A percentile compares a stretch with the other conserved stretches of the same genome.
These are phyloP conservation scores for Globisporangium takayamanum DNA, from an alignment of 352 stramenopile genomes.

Conservation along the genomic window DNA sequence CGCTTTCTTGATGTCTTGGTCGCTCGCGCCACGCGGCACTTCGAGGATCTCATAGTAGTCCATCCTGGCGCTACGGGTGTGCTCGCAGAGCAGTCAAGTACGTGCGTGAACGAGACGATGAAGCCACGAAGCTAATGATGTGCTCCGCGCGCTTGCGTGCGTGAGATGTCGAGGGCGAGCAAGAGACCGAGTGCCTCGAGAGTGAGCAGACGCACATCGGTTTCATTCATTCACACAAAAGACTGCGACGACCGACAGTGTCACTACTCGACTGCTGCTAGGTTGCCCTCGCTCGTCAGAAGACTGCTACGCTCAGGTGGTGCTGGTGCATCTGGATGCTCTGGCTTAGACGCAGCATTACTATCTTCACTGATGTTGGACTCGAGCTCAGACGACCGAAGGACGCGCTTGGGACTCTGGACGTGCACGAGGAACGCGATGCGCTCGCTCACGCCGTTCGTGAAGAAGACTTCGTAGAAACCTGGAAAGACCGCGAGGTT, in stretches of 20 bases:
- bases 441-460: constrained; percentile 62
- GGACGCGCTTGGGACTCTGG: constrained; percentile 28
- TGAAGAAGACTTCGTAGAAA: constrained; percentile 71
- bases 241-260: too few relatives aligned
- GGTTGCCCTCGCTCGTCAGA: too few relatives aligned
- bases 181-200: not conserved
- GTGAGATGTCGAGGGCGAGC: not conserved
- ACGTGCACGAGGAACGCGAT: constrained; percentile 61
- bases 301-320: too few relatives aligned
- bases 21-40: constrained; percentile 65
- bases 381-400: constrained; percentile 31
- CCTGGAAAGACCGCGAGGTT: constrained; percentile 50
- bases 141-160: not conserved
- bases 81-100: not conserved
- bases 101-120: not conserved
- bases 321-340: too few relatives aligned
- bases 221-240: not conserved
- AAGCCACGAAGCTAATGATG: not conserved
- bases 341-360: not conserved
- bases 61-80: constrained; percentile 22
- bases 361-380: not conserved
- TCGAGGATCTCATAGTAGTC: constrained; percentile 92
- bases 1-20: constrained; percentile 93
- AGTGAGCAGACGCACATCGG: not conserved
- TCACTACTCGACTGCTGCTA: constrained; percentile 11